Evolutionary conservation across 331 rosid genomes (phyloP).

Genomic region (Pyrus hybrid): DNA sequence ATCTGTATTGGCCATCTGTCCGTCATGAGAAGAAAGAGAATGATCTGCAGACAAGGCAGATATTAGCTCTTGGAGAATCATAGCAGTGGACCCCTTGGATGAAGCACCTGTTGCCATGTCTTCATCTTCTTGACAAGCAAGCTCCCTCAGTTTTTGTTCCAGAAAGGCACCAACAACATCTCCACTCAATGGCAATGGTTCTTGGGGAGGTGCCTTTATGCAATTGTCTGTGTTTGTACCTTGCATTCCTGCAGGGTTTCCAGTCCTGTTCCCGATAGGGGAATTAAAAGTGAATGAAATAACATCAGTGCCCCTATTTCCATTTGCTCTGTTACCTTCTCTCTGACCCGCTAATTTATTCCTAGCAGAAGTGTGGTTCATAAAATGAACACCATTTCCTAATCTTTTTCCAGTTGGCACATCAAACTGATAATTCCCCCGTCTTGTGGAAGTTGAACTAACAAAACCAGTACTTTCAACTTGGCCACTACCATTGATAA

Average conservation of each 20-base stretch:
- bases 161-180: constrained; percentile 59
- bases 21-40: constrained; percentile 13
- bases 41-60: constrained; percentile 50
- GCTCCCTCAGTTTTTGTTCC: constrained; percentile 58
- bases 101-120: constrained; percentile 31
- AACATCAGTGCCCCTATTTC: constrained; percentile 29
- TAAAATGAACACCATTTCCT: constrained; percentile 20
- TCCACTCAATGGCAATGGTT: constrained; percentile 35
- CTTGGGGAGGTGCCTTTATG: constrained; percentile 20
- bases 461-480: constrained; percentile 22
- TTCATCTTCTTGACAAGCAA: constrained; percentile 46
- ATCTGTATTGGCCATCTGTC: constrained; percentile 19
- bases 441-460: constrained; percentile 27
- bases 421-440: constrained; percentile 19
- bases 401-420: constrained; percentile 26
- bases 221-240: constrained; percentile 26
- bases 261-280: constrained; percentile 34
- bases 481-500: constrained; percentile 22
- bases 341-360: constrained; percentile 21
- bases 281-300: constrained; percentile 58
- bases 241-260: constrained; percentile 18
- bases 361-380: constrained; percentile 15
- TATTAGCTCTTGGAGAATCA: constrained; percentile 72
- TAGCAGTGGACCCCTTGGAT: constrained; percentile 39
- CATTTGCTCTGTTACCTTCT: constrained; percentile 25